A percentile compares a stretch with the other conserved stretches of the same genome.
phyloP scores from a whole-genome alignment of 495 filamentous ascomycete species.

The Lophiotrema nucula region DNA sequence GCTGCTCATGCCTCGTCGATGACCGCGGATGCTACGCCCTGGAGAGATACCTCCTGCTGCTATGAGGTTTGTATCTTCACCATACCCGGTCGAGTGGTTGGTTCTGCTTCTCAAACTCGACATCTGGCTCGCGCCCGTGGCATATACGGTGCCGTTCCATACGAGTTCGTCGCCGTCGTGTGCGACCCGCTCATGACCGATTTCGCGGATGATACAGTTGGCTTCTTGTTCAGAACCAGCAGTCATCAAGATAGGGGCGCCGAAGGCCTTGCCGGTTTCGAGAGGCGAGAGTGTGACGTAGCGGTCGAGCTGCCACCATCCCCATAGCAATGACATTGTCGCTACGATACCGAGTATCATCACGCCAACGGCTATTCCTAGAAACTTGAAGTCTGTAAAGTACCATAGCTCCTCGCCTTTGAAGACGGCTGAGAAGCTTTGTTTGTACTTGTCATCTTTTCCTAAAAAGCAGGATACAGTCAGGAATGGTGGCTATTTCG shows the following conservation, averaged over 20 bases:
- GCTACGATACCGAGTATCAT: conserved; percentile 21
- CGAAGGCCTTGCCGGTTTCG: conserved; percentile 30
- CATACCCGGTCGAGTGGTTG: too few relatives aligned
- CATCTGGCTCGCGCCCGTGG: neutral
- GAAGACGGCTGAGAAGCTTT: conserved; percentile 9
- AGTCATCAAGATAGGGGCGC: conserved; percentile 16
- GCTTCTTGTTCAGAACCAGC: conserved; percentile 24
- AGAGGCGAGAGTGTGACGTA: conserved; percentile 21
- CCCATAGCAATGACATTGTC: conserved; percentile 21
- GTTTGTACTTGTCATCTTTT: neutral
- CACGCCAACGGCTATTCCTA: conserved; percentile 12
- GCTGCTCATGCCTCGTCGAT: neutral
- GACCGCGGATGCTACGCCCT: neutral
- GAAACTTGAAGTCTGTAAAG: conserved; percentile 15
- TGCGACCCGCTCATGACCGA: conserved; percentile 25
- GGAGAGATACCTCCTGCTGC: neutral
- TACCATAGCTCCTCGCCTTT: conserved; percentile 11
- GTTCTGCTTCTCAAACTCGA: neutral
- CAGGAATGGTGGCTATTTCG: too few relatives aligned
- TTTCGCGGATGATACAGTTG: conserved; percentile 18
- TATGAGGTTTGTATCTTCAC: neutral
- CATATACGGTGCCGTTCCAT: conserved; percentile 25
- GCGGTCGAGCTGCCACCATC: conserved; percentile 25
- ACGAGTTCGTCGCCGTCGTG: conserved; percentile 26
- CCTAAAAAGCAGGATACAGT: too few relatives aligned